Percentiles rank a stretch among this genome's conserved stretches.
phyloP scores from a whole-genome alignment of 257 asterid genomes.

The Plectranthus barbatus region DNA sequence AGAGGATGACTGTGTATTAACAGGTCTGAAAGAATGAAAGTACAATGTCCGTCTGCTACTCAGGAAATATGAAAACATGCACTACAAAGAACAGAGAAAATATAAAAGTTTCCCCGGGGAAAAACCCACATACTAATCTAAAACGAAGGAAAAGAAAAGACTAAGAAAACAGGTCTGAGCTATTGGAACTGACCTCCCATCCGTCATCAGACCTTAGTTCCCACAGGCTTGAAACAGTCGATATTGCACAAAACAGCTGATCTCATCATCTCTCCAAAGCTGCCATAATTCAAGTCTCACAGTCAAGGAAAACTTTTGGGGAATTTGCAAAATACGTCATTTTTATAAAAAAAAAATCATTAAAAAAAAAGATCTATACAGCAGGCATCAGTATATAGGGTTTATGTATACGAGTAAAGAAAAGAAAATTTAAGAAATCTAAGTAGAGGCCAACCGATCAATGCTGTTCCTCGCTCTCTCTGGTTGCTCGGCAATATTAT shows the following conservation, averaged over 20 bases:
- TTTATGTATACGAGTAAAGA: conserved; percentile 11
- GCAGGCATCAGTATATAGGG: not conserved
- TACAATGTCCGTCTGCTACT: conserved; percentile 20
- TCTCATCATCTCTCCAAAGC: conserved; percentile 90
- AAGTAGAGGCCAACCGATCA: conserved; percentile 76
- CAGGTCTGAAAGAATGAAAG: conserved; percentile 3
- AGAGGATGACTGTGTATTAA: not conserved
- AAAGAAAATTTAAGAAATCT: conserved; percentile 24
- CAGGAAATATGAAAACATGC: conserved; percentile 1
- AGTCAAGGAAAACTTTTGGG: conserved; percentile 24
- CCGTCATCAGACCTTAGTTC: conserved; percentile 55
- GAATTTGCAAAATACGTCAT: conserved; percentile 3
- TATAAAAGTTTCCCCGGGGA: conserved; percentile 1
- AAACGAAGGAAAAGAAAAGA: conserved; percentile 5
- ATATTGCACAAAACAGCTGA: conserved; percentile 95
- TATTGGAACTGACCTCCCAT: conserved; percentile 37
- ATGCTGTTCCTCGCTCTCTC: conserved; percentile 92
- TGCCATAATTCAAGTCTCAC: conserved; percentile 44
- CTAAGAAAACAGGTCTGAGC: conserved; percentile 10
- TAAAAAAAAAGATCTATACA: not conserved
- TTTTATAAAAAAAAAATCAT: conserved; percentile 9
- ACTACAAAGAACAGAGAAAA: not conserved
- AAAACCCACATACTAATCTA: conserved; percentile 14
- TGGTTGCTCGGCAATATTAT: conserved; percentile 52
- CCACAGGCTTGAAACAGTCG: conserved; percentile 87